Percentiles rank a stretch among this genome's conserved stretches.
These are phyloP conservation scores for Phaseolus lunatus DNA, from an alignment of 306 rosid genomes.

Conservation along the genomic window DNA sequence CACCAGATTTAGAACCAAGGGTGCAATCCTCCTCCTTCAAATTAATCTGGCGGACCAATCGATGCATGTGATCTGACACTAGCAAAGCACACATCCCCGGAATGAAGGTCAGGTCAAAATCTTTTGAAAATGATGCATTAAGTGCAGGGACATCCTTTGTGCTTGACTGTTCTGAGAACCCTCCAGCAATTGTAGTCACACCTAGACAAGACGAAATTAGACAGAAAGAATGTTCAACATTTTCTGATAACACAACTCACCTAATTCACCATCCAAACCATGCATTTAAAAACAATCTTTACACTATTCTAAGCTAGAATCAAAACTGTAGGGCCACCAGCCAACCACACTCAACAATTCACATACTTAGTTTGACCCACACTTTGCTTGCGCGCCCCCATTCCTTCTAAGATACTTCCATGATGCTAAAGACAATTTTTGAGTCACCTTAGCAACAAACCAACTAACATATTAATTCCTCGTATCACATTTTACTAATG, in stretches of 20 bases:
- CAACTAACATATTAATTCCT: background rate
- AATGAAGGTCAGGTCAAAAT: slow-evolving; percentile 65
- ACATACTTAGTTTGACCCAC: slow-evolving; percentile 1
- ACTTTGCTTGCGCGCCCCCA: background rate
- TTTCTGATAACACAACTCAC: slow-evolving; percentile 16
- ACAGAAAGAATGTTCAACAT: slow-evolving; percentile 28
- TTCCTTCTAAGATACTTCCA: background rate
- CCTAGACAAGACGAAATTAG: slow-evolving; percentile 51
- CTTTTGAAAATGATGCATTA: slow-evolving; percentile 63
- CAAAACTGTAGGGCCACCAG: background rate
- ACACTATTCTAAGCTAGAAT: background rate
- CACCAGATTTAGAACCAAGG: slow-evolving; percentile 56
- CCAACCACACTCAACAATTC: background rate
- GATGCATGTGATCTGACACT: slow-evolving; percentile 65
- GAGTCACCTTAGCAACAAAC: background rate
- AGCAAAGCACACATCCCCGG: slow-evolving; percentile 61
- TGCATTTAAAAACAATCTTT: background rate
- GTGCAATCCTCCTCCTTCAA: slow-evolving; percentile 74
- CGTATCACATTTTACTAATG: background rate
- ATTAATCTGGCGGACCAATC: slow-evolving; percentile 61
- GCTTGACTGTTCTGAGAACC: slow-evolving; percentile 52
- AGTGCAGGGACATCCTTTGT: slow-evolving; percentile 67
- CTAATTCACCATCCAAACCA: slow-evolving; percentile 26
- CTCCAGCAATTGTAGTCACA: slow-evolving; percentile 85
- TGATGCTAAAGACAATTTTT: background rate